Conservation (phyloP, 75 land plant genomes). For the Ceratopteris richardii region DNA sequence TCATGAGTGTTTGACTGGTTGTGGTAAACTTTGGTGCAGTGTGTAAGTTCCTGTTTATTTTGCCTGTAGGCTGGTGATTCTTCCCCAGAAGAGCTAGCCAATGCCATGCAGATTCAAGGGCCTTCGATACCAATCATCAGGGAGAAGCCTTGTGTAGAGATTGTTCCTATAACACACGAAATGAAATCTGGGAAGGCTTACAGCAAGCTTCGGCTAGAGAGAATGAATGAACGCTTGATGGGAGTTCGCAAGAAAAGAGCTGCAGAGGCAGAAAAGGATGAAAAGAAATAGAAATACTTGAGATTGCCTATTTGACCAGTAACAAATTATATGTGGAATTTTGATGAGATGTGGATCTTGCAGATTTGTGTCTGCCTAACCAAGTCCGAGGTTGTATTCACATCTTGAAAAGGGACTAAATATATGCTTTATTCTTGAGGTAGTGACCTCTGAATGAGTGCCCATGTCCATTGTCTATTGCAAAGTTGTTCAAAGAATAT, state of each 20-base stretch:
- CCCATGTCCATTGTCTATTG: no score
- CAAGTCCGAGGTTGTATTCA: no score
- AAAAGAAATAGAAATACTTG: slow-evolving; percentile 35
- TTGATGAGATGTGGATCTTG: no score
- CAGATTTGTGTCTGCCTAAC: no score
- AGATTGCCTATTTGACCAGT: no score
- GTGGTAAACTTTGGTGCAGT: no score
- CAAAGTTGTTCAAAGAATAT: no score
- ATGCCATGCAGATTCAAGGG: slow-evolving; percentile 26
- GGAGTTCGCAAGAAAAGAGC: slow-evolving; percentile 40
- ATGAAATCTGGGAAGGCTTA: slow-evolving; percentile 49
- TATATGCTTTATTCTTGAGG: no score
- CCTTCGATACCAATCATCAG: slow-evolving; percentile 22
- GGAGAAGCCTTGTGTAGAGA: slow-evolving; percentile 23
- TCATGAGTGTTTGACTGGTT: background rate
- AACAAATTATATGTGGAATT: no score
- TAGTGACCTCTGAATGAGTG: no score
- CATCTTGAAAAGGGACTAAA: no score
- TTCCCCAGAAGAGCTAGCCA: slow-evolving; percentile 21
- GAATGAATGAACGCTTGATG: slow-evolving; percentile 42
- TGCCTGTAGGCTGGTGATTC: slow-evolving; percentile 25
- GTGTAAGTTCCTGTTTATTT: no score
- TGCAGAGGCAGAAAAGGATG: slow-evolving; percentile 39
- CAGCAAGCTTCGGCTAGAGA: slow-evolving; percentile 44
- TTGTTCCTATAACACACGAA: slow-evolving; percentile 40